A percentile compares a stretch with the other conserved stretches of the same genome.
phyloP scores from a whole-genome alignment of 805 yeast species.

The Sugiyamaella smithiae region DNA sequence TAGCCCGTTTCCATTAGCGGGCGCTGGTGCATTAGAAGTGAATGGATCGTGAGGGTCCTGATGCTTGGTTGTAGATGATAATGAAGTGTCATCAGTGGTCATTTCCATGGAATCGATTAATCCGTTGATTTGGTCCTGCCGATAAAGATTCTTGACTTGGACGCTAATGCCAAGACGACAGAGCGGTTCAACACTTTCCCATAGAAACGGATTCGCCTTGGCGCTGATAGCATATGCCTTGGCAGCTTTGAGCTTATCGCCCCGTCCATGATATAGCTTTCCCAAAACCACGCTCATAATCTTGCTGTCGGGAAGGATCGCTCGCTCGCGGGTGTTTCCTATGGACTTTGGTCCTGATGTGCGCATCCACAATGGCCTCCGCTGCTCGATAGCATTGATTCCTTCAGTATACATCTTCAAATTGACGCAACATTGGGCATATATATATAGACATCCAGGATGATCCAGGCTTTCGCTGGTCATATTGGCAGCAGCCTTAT shows the following conservation, averaged over 20 bases:
- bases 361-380: conserved; percentile 18
- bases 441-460: conserved; percentile 73
- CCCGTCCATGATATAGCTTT: conserved; percentile 55
- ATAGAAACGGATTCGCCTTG: conserved; percentile 71
- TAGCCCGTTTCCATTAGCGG: not conserved
- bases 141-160: conserved; percentile 45
- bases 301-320: conserved; percentile 3
- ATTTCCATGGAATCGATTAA: not conserved
- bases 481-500: conserved; percentile 57
- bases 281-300: conserved; percentile 51
- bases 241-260: conserved; percentile 63
- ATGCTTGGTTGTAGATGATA: not conserved
- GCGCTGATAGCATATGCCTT: conserved; percentile 67
- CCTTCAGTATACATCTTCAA: conserved; percentile 62
- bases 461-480: conserved; percentile 49
- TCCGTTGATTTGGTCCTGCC: conserved; percentile 2
- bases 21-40: conserved; percentile 10
- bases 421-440: conserved; percentile 62
- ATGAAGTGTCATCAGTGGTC: not conserved
- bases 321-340: not conserved
- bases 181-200: conserved; percentile 81
- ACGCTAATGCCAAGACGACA: conserved; percentile 70
- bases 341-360: not conserved
- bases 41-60: conserved; percentile 15
- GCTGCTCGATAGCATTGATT: conserved; percentile 44